Evolutionary conservation across 164 flowering plant genomes (phyloP).

Genomic region (Kingdonia uniflora): DNA sequence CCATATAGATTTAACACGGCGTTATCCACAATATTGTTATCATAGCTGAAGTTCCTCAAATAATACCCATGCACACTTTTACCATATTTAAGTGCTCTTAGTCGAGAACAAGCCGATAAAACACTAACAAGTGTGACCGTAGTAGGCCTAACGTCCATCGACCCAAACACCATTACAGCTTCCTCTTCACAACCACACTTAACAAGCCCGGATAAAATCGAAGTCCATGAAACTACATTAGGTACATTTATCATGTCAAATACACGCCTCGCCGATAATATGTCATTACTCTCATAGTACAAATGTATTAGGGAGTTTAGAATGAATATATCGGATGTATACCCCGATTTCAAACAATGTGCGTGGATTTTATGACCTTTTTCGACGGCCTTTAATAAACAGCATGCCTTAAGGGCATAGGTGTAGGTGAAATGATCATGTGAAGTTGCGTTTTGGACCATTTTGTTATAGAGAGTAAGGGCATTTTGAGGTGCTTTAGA

Average conservation of each 20-base stretch:
- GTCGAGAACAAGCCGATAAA: constrained; percentile 2
- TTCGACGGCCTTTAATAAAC: constrained; percentile 2
- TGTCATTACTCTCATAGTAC: constrained; percentile 5
- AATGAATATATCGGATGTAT: constrained; percentile 5
- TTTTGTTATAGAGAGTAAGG: constrained; percentile 5
- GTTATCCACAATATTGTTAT: constrained; percentile 15
- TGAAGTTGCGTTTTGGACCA: constrained; percentile 2
- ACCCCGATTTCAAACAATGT: constrained; percentile 4
- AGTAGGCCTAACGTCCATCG: constrained; percentile 15
- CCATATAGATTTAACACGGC: constrained; percentile 17
- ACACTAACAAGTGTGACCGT: constrained; percentile 10
- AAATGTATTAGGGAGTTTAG: constrained; percentile 10
- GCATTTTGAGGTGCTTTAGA: constrained; percentile 1
- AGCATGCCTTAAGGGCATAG: constrained; percentile 13
- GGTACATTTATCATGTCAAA: constrained; percentile 10
- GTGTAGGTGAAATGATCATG: constrained; percentile 16
- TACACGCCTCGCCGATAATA: constrained; percentile 4
- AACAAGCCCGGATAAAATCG: constrained; percentile 14
- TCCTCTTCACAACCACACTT: constrained; percentile 6
- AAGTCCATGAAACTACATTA: constrained; percentile 17
- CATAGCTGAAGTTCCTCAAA: not conserved
- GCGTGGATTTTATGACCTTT: constrained; percentile 12
- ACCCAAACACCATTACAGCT: constrained; percentile 9
- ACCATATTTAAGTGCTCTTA: not conserved
- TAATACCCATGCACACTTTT: not conserved